Conservation (phyloP, 768 basidiomycete species). For the Chlorophyllum brunneum region DNA sequence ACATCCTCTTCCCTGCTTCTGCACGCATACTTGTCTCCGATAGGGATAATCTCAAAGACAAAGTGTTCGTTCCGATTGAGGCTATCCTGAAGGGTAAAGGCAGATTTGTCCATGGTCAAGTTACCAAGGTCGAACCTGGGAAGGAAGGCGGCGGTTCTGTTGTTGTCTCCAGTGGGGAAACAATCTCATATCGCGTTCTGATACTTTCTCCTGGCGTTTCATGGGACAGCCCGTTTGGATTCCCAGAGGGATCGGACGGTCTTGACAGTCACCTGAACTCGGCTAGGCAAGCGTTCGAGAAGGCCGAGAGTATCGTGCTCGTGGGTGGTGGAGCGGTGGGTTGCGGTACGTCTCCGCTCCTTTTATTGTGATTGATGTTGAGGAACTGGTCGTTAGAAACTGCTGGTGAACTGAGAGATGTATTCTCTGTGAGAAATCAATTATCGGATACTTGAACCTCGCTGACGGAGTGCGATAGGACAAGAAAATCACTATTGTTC, state of each 20-base stretch:
- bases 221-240: conserved; percentile 36
- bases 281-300: conserved; percentile 26
- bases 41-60: conserved; percentile 28
- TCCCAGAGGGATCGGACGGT: conserved; percentile 24
- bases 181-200: conserved; percentile 43
- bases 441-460: conserved; percentile 4
- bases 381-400: conserved; percentile 24
- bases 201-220: conserved; percentile 48
- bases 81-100: conserved; percentile 44
- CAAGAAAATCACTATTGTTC: conserved; percentile 55
- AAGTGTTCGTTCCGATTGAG: conserved; percentile 40
- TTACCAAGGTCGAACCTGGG: conserved; percentile 20
- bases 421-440: conserved; percentile 29
- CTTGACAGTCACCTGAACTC: conserved; percentile 21
- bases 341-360: conserved; percentile 29
- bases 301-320: conserved; percentile 39
- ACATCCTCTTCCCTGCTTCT: conserved; percentile 39
- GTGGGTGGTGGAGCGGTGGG: conserved; percentile 55
- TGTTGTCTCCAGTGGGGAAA: conserved; percentile 40
- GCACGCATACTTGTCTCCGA: conserved; percentile 44
- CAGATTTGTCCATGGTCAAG: conserved; percentile 31
- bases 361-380: neutral
- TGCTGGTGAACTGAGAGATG: conserved; percentile 40
- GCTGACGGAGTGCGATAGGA: conserved; percentile 17
- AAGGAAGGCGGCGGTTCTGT: conserved; percentile 32